Percentiles rank a stretch among this genome's conserved stretches.
Conservation (phyloP, 192 early-diverging fungal genomes). For the Kickxella alabastrina region DNA sequence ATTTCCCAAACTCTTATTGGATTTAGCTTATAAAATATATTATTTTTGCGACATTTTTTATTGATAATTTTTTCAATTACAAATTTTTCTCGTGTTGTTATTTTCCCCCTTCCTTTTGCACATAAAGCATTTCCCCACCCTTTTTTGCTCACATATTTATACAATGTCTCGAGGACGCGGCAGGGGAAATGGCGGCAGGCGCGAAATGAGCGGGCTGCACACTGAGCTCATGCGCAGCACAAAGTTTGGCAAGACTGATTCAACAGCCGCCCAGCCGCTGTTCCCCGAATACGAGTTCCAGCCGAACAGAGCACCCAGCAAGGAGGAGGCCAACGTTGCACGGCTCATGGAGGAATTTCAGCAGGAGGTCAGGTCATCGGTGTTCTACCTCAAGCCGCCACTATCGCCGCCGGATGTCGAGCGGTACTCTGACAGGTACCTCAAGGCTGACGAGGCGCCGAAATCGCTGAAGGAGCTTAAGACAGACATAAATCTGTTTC, state of each 20-base stretch:
- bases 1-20: too few species aligned
- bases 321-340: slow-evolving; percentile 32
- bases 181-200: slow-evolving; percentile 29
- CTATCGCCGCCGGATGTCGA: slow-evolving; percentile 36
- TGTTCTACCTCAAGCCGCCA: slow-evolving; percentile 42
- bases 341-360: slow-evolving; percentile 27
- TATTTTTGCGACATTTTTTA: too few species aligned
- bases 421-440: slow-evolving; percentile 47
- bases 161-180: slow-evolving; percentile 39
- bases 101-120: too few species aligned
- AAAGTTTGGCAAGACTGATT: slow-evolving; percentile 12
- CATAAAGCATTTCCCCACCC: too few species aligned
- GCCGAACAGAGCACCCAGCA: slow-evolving; percentile 8
- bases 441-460: slow-evolving; percentile 3
- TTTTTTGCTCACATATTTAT: too few species aligned
- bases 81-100: too few species aligned
- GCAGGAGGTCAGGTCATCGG: slow-evolving; percentile 16
- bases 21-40: too few species aligned
- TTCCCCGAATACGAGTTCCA: slow-evolving; percentile 30
- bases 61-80: too few species aligned
- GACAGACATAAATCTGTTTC: slow-evolving; percentile 34
- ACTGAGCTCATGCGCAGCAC: slow-evolving; percentile 35
- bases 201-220: slow-evolving; percentile 41
- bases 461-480: slow-evolving; percentile 33
- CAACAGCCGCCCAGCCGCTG: slow-evolving; percentile 3